Base-by-base conservation (phyloP, 2,329 filamentous ascomycete genomes). In the Ascochyta rabiei region DNA sequence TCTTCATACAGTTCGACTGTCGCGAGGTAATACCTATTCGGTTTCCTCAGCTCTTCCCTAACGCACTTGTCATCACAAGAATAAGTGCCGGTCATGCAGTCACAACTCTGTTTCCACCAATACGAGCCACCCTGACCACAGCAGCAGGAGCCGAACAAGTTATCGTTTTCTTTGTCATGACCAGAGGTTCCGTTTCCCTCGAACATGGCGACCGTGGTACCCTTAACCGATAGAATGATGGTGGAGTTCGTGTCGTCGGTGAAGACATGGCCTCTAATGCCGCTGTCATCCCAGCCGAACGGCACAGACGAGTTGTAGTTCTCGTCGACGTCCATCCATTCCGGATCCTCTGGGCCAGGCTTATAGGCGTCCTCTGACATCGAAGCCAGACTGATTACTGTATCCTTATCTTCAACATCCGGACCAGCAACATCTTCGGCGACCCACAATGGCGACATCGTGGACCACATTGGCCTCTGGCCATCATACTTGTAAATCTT, bases 281-380 rank as follows among this genome's bases (percentile, higher is more conserved):
- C 72, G 40, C 61, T 70, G 12, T 73, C 72, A n/a, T 72, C 69
- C 72, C 72, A 74, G 3, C 72, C 72, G 30, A 74, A 74, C 1
- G 70, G 71, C 34, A 74, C 48, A 8, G 68, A 67, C 7, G 60
- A 60, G 50, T 71, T 71, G 50, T 60, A 74, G 24, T 64, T 50
- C 5, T 67, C 62, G 34, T 68, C 72, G 18, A 73, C 65, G 47
- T 74, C 64, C 45, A 73, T 59, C 72, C 72, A 74, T 43, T 68
- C 70, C 8, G 71, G 64, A 49, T 74, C 72, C 30, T 69, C 64
- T 5, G 53, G 64, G 16, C 68, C 68, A 13, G 66, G 63, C 42
- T 73, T 73, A 53, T 74, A 73, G 18, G 72, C 72, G 54, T 74
- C 67, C 43, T 74, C 71, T 12, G 71, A 72, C 71, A 74, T 74